Conservation (phyloP, 257 asterid genomes). For the Catharanthus roseus region DNA sequence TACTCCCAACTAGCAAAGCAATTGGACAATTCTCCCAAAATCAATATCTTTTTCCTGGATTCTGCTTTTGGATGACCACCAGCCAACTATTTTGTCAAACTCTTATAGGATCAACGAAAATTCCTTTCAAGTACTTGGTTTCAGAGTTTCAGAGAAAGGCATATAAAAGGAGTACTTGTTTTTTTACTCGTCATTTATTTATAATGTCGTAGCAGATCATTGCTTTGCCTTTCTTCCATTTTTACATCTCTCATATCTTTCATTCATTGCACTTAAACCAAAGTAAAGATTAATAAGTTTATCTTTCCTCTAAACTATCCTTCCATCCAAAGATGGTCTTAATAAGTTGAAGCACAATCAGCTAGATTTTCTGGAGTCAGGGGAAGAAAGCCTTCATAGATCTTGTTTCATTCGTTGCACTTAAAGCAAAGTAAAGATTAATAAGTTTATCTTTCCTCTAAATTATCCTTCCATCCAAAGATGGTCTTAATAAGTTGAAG, state of each 20-base stretch:
- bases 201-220: neutral
- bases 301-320: neutral
- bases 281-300: neutral
- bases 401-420: neutral
- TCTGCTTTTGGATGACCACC: neutral
- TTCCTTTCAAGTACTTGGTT: neutral
- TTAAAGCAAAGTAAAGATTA: neutral
- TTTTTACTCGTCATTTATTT: neutral
- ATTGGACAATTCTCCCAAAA: neutral
- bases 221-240: neutral
- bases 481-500: neutral
- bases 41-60: neutral
- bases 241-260: neutral
- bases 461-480: neutral
- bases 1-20: neutral
- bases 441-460: neutral
- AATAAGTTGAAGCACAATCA: neutral
- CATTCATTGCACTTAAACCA: neutral
- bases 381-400: neutral
- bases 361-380: neutral
- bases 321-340: neutral
- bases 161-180: neutral
- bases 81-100: neutral
- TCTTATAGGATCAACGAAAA: neutral
- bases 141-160: neutral